phyloP scores from a whole-genome alignment of 2,329 filamentous ascomycete species.

The Pseudogymnoascus sp. region DNA sequence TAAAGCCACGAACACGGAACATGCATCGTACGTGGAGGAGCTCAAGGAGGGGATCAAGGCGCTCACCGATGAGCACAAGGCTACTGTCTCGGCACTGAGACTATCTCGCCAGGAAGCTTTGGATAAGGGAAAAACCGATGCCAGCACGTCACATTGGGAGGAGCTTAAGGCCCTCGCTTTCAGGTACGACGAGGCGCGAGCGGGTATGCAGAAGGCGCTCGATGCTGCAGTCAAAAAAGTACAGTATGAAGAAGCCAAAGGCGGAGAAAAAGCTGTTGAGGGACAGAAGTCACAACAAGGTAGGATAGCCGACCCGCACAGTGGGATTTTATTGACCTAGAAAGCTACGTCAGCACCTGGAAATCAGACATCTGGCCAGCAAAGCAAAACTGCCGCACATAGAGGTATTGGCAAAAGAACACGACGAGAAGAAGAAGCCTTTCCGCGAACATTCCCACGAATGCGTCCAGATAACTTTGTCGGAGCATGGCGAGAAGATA shows the following conservation, averaged over 20 bases:
- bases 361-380: background rate
- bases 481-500: background rate
- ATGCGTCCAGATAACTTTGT: background rate
- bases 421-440: background rate
- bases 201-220: constrained; percentile 47
- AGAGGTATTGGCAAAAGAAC: background rate
- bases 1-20: constrained; percentile 37
- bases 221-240: constrained; percentile 34
- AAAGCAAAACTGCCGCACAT: background rate
- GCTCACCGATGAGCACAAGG: constrained; percentile 43
- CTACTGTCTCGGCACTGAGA: constrained; percentile 43
- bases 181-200: constrained; percentile 40
- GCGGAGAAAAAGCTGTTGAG: background rate
- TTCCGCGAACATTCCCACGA: background rate
- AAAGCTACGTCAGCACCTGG: background rate
- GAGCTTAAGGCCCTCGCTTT: constrained; percentile 43
- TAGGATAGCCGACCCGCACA: background rate
- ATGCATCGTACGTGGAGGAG: constrained; percentile 34
- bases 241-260: background rate
- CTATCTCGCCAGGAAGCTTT: constrained; percentile 45
- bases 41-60: constrained; percentile 34
- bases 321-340: background rate
- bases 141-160: constrained; percentile 39
- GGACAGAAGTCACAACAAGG: background rate
- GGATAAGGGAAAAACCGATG: constrained; percentile 38